A percentile compares a stretch with the other conserved stretches of the same genome.
These are phyloP conservation scores for Dryas integrifolia DNA, from an alignment of 331 rosid genomes.

Conservation along the genomic window DNA sequence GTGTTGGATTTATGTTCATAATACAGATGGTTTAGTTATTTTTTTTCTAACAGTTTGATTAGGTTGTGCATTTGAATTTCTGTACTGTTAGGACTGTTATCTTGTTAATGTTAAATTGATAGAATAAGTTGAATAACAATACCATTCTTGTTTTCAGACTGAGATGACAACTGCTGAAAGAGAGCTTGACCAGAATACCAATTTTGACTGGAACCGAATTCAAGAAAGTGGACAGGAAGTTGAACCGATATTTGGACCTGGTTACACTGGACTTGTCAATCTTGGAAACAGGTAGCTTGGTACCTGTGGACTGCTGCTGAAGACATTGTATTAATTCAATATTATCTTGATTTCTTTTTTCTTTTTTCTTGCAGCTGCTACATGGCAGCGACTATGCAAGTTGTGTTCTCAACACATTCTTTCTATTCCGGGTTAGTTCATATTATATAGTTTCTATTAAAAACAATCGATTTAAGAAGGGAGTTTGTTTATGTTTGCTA, in stretches of 20 bases:
- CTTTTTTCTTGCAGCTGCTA: constrained; percentile 75
- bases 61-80: background rate
- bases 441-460: constrained; percentile 11
- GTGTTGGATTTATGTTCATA: background rate
- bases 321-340: constrained; percentile 9
- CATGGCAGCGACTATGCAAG: constrained; percentile 95
- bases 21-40: background rate
- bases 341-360: constrained; percentile 25
- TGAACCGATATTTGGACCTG: constrained; percentile 88
- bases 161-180: constrained; percentile 99
- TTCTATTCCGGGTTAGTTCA: constrained; percentile 57
- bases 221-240: constrained; percentile 97
- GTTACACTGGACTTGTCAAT: constrained; percentile 89
- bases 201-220: constrained; percentile 94
- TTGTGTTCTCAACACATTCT: constrained; percentile 65
- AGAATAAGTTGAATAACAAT: constrained; percentile 1
- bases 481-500: constrained; percentile 13
- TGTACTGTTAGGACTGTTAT: background rate
- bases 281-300: constrained; percentile 83
- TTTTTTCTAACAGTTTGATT: background rate
- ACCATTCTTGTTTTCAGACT: constrained; percentile 54
- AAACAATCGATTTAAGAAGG: background rate
- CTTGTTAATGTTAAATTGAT: background rate
- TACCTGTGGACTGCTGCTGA: constrained; percentile 18
- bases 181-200: constrained; percentile 96